Percentiles rank a stretch among this genome's conserved stretches.
Evolutionary conservation across 768 basidiomycete genomes (phyloP).

Genomic region (Mycena vitilis): DNA sequence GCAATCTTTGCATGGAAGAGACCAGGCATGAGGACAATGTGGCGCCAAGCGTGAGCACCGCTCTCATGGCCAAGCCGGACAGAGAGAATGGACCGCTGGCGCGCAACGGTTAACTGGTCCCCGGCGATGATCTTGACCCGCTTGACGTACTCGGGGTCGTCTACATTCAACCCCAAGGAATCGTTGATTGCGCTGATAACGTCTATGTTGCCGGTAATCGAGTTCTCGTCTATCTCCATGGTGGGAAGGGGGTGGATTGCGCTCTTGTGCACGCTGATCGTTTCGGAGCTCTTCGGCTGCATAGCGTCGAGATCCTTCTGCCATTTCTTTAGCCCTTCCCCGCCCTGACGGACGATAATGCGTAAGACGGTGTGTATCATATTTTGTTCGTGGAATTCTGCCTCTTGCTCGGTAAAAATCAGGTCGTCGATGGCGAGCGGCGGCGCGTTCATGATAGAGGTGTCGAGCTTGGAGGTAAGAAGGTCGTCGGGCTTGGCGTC

Average conservation of each 20-base stretch:
- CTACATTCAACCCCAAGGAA: slow-evolving; percentile 14
- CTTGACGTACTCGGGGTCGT: slow-evolving; percentile 15
- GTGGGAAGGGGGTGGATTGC: slow-evolving; percentile 29
- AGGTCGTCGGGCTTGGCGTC: slow-evolving; percentile 35
- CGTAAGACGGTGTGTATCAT: slow-evolving; percentile 30
- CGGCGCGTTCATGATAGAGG: slow-evolving; percentile 33
- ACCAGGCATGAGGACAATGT: slow-evolving; percentile 34
- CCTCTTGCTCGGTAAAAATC: slow-evolving; percentile 28
- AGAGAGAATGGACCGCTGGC: slow-evolving; percentile 25
- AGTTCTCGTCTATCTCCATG: slow-evolving; percentile 34
- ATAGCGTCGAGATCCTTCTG: slow-evolving; percentile 14
- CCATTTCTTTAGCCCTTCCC: slow-evolving; percentile 20
- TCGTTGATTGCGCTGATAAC: slow-evolving; percentile 29
- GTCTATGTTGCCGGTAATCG: slow-evolving; percentile 36
- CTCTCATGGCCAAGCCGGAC: slow-evolving; percentile 33
- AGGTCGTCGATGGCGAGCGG: slow-evolving; percentile 38
- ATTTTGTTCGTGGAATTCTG: slow-evolving; percentile 4
- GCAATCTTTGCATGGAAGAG: slow-evolving; percentile 38
- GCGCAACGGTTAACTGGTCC: slow-evolving; percentile 36
- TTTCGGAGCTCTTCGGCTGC: slow-evolving; percentile 24
- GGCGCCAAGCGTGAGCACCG: slow-evolving; percentile 17
- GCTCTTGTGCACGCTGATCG: slow-evolving; percentile 30
- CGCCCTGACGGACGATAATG: slow-evolving; percentile 35
- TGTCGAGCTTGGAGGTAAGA: slow-evolving; percentile 33
- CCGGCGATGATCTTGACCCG: slow-evolving; percentile 33